These are phyloP conservation scores for Arthrinium phaeospermum DNA, from an alignment of 2,329 filamentous ascomycete genomes.

Conservation along the genomic window DNA sequence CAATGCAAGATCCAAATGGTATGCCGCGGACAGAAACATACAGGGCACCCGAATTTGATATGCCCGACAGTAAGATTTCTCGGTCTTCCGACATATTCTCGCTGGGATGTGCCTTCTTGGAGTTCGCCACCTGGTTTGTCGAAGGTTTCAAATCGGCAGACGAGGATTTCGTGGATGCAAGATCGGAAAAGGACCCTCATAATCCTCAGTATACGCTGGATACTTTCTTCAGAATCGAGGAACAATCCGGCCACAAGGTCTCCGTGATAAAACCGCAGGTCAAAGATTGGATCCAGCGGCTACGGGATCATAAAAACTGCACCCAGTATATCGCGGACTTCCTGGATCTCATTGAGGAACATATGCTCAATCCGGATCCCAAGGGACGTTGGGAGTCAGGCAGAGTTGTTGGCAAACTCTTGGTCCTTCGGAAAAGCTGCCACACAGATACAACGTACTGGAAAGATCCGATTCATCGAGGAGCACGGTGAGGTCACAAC, in stretches of 20 bases:
- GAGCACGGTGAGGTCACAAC: background rate
- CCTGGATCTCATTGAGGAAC: background rate
- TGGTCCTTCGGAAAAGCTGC: background rate
- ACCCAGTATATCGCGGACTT: background rate
- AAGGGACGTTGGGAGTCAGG: background rate
- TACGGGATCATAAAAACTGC: background rate
- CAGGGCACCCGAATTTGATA: conserved; percentile 44
- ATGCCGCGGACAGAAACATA: conserved; percentile 39
- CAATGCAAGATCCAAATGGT: conserved; percentile 28
- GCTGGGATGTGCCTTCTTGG: conserved; percentile 43
- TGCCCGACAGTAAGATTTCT: conserved; percentile 34
- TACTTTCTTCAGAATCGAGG: background rate
- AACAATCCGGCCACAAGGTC: background rate
- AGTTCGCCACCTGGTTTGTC: conserved; percentile 44
- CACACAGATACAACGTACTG: background rate
- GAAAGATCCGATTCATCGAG: background rate
- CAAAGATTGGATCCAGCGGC: background rate
- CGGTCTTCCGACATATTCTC: conserved; percentile 44
- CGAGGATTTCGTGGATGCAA: background rate
- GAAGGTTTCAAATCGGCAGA: conserved; percentile 24
- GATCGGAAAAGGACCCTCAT: background rate
- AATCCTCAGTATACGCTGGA: background rate
- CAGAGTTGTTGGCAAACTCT: background rate
- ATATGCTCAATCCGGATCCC: background rate
- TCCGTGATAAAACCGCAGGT: background rate